phyloP scores from a whole-genome alignment of 768 basidiomycete genomes.

The Cantharellus cinnabarinus region DNA sequence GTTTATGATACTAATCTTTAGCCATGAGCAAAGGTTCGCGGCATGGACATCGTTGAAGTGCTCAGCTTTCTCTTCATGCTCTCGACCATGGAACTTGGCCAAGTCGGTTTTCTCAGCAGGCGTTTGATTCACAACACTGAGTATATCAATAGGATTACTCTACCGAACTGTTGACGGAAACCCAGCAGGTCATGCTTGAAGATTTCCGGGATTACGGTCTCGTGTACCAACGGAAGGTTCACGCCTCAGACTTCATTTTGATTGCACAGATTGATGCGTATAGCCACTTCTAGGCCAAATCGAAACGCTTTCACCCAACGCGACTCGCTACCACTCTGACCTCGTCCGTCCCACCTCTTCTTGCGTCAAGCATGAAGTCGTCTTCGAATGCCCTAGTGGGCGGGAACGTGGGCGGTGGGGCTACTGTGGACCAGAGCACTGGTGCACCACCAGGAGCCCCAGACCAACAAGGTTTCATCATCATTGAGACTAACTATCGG shows the following conservation, averaged over 20 bases:
- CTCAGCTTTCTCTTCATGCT: conserved; percentile 92
- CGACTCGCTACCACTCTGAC: conserved; percentile 87
- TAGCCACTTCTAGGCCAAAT: conserved; percentile 30
- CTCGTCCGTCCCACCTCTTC: conserved; percentile 67
- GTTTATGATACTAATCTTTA: not conserved
- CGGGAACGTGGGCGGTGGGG: not conserved
- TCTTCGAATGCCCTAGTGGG: conserved; percentile 22
- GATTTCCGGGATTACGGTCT: conserved; percentile 91
- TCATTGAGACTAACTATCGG: conserved; percentile 96
- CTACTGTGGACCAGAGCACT: not conserved
- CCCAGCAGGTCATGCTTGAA: conserved; percentile 70
- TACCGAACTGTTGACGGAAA: conserved; percentile 53
- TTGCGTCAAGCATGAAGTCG: conserved; percentile 25
- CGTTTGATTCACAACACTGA: not conserved
- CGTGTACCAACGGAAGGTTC: conserved; percentile 65
- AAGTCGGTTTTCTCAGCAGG: conserved; percentile 27
- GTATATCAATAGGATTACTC: conserved; percentile 54
- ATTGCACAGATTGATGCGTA: conserved; percentile 1
- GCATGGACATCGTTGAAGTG: conserved; percentile 85
- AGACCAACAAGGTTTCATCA: conserved; percentile 61
- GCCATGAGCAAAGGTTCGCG: conserved; percentile 37
- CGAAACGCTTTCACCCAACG: conserved; percentile 79
- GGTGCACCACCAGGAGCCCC: not conserved
- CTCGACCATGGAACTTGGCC: conserved; percentile 86
- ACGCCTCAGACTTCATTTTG: conserved; percentile 13